Evolutionary conservation across 129 eudicot genomes (phyloP).

Genomic region (Saposhnikovia divaricata): DNA sequence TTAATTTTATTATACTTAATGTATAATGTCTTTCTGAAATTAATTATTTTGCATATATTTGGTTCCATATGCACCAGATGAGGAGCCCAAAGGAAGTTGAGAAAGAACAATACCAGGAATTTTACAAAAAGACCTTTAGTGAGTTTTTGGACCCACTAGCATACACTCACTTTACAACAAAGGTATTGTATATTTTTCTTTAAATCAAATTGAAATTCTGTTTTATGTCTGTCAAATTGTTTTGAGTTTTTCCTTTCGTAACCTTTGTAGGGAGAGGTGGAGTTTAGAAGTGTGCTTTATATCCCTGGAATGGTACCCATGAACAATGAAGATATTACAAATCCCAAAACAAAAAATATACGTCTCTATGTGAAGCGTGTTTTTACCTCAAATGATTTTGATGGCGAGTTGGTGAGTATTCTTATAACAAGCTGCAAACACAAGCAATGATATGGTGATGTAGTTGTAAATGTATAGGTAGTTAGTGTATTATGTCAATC

Average conservation of each 20-base stretch:
- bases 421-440: neutral
- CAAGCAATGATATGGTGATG: neutral
- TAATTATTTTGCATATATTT: neutral
- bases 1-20: neutral
- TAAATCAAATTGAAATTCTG: neutral
- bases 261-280: slow-evolving; percentile 84
- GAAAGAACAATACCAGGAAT: slow-evolving; percentile 81
- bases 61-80: slow-evolving; percentile 38
- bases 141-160: slow-evolving; percentile 88
- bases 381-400: slow-evolving; percentile 97
- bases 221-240: neutral
- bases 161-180: slow-evolving; percentile 81
- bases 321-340: slow-evolving; percentile 83
- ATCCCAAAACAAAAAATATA: slow-evolving; percentile 93
- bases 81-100: slow-evolving; percentile 78
- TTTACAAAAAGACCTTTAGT: slow-evolving; percentile 83
- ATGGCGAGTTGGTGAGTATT: slow-evolving; percentile 86
- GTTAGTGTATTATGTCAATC: neutral
- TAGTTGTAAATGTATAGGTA: neutral
- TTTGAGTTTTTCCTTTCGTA: neutral
- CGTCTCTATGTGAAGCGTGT: slow-evolving; percentile 94
- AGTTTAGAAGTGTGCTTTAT: slow-evolving; percentile 81
- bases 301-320: slow-evolving; percentile 97
- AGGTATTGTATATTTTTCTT: slow-evolving; percentile 36
- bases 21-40: neutral